Evolutionary conservation across 306 rosid species (phyloP), one percentile per base, ranked within the genome.

Genomic region (Lathyrus aphaca): DNA sequence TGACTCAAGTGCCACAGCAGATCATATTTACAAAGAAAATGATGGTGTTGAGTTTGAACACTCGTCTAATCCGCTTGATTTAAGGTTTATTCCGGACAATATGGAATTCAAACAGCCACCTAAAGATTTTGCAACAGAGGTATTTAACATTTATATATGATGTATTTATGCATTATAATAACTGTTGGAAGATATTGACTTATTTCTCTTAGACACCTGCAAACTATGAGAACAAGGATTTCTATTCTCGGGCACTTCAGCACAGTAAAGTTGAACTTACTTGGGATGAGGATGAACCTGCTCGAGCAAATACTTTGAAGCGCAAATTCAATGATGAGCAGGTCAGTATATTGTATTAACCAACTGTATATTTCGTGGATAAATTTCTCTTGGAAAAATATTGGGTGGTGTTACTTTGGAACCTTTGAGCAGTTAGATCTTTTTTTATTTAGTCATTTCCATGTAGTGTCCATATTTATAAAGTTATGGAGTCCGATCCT

Each of bases 261-360:
- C 96, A 86, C 37, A 87, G 88, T 88, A 84, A 79, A 51, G 82
- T 90, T 62, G 74, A 80, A 19, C 81, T 86, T 76, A 77, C 99
- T 40, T 94, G 97, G 97, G 99, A 94, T 54, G 96, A 88, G 69
- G 99, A 94, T 84, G 97, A 94, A 66, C 97, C 97, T 1, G 86
- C 68, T 38, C 85, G 92, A 54, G 87, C 58, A 42, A 87, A 73
- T 83, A 84, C 86, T 73, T 73, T 94, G 84, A 88, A 86, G 27
- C 86, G 91, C 32, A 87, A 91, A 75, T 80, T 87, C 70, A 84
- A 65, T 55, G 89, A 82, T 23, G 91, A 91, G 23, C 88, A 91
- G 99, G 97, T 94, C 37, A 66, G 86, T 68, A 6, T 67, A 14
- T 63, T 43, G 45, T 77, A 21, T 29, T 35, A 66, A 55, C 35